Base-by-base conservation (phyloP, 1,139 yeast species). In the Yamadazyma diddensiae region DNA sequence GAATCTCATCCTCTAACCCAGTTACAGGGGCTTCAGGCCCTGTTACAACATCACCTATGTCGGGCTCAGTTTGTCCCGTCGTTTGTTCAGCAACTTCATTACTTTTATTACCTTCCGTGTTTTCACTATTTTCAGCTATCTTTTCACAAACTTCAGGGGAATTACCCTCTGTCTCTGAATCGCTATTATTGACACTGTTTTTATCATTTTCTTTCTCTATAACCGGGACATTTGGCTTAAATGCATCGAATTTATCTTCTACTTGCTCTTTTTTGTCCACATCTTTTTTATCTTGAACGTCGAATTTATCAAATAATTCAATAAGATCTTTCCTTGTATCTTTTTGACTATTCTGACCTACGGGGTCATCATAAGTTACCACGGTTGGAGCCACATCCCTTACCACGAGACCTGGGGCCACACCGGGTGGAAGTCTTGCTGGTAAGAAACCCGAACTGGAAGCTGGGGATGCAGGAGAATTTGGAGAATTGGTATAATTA, bases 231-330 rank as follows among this genome's bases (percentile, higher is more conserved):
- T 15, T 12, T 7, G 20, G 29, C 20, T 31, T 35, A 24, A 35
- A 41, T 24, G 19, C 19, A 3, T 43, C 45, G 24, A 39, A 42
- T 26, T 42, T 43, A 19, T 43, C 48, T 15, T 43, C 42, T 14
- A 36, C 37, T 12, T 28, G 30, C 7, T 35, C 42, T 4, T 35
- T 31, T 3, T 28, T 38, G n/a, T 8, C 31, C 31, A 10, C 7
- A 21, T 34, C 31, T 21, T 34, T 28, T 8, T 45, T 48, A 9
- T 33, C 35, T 3, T 20, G 21, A 5, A 65, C 45, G 36, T 66
- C 70, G 40, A 62, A 67, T 42, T 61, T 65, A 35, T 62, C 73
- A 42, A 67, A 63, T 24, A 67, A 47, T 8, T 60, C 70, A 25
- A 65, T 58, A 41, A 68, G 52, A 31, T 65, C n/a, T n/a, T n/a